Conservation (phyloP, 257 asterid genomes). For the Nicotiana noctiflora region DNA sequence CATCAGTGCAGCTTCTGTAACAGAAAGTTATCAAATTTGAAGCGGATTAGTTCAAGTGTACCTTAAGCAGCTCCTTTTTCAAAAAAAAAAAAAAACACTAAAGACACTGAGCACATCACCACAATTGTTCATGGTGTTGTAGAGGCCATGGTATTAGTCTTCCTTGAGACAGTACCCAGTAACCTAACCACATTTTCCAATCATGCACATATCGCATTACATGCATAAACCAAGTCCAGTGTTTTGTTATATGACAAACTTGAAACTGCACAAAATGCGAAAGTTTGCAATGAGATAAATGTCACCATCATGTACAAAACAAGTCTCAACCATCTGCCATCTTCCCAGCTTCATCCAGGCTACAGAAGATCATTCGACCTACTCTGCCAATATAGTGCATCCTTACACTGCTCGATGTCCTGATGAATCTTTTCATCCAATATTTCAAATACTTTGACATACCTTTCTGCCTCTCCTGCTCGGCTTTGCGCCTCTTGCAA, state of each 20-base stretch:
- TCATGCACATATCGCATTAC: neutral
- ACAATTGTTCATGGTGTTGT: neutral
- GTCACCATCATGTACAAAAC: neutral
- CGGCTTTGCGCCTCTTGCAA: neutral
- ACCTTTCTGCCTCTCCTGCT: conserved; percentile 9
- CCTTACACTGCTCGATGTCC: conserved; percentile 20
- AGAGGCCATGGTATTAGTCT: neutral
- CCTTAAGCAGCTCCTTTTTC: neutral
- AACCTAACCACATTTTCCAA: neutral
- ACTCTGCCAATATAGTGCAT: conserved; percentile 20
- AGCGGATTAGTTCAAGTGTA: neutral
- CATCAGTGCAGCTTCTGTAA: neutral
- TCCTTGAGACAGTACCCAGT: neutral
- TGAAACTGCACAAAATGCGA: neutral
- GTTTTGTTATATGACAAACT: neutral
- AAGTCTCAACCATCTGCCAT: neutral
- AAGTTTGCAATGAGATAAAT: neutral
- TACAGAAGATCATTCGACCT: conserved; percentile 25
- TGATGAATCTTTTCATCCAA: conserved; percentile 16
- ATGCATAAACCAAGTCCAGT: neutral
- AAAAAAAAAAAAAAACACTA: neutral
- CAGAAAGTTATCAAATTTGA: neutral
- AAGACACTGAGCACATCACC: neutral
- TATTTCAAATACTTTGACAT: conserved; percentile 19
- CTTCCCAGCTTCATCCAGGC: conserved; percentile 1